A percentile compares a stretch with the other conserved stretches of the same genome.
phyloP scores from a whole-genome alignment of 176 grass and related monocot species.

The Metroxylon sagu region DNA sequence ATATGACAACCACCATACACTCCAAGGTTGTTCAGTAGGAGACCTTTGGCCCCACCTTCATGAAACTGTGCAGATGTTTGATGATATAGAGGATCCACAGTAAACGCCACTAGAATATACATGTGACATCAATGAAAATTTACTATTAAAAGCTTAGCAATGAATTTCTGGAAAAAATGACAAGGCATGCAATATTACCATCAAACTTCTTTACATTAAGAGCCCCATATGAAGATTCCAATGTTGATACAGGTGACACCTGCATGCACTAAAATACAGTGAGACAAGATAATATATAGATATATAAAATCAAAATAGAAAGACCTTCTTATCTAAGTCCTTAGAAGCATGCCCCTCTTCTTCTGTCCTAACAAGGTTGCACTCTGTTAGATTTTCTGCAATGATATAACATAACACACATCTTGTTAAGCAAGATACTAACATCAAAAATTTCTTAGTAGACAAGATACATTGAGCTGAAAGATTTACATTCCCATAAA shows the following conservation, averaged over 20 bases:
- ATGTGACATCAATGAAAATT: too few species aligned
- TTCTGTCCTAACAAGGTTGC: background rate
- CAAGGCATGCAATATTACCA: conserved; percentile 27
- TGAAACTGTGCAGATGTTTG: conserved; percentile 95
- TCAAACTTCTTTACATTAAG: conserved; percentile 97
- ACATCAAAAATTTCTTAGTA: too few species aligned
- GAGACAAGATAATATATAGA: conserved; percentile 7
- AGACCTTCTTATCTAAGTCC: conserved; percentile 55
- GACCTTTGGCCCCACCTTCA: conserved; percentile 93
- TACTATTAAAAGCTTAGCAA: conserved; percentile 15
- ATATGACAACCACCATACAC: conserved; percentile 74
- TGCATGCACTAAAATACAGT: conserved; percentile 24
- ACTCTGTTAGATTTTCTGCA: too few species aligned
- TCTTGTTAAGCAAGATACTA: too few species aligned
- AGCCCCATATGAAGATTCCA: conserved; percentile 82
- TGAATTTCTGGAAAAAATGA: background rate
- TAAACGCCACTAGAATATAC: conserved; percentile 59
- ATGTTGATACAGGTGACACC: conserved; percentile 68
- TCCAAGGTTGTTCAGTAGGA: conserved; percentile 87
- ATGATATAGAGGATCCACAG: conserved; percentile 89
- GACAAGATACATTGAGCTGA: too few species aligned
- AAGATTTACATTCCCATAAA: too few species aligned
- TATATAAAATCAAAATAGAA: background rate
- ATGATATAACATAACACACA: too few species aligned
- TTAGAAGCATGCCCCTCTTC: conserved; percentile 49